Evolutionary conservation across 306 rosid species (phyloP).

Genomic region (Lithocarpus polystachyus): DNA sequence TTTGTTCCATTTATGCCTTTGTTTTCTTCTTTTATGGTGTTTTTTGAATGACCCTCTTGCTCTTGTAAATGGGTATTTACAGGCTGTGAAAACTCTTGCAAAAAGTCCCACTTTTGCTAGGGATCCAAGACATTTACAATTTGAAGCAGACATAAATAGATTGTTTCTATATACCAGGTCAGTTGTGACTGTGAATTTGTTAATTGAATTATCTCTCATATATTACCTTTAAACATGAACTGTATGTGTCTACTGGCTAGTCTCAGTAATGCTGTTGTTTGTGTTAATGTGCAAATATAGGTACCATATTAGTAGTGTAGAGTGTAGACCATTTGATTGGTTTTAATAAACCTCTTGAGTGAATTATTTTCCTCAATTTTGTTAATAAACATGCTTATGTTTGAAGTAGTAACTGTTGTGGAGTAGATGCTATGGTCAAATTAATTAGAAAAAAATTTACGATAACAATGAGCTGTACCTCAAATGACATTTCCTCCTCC

Average conservation of each 20-base stretch:
- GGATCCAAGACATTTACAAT: constrained; percentile 73
- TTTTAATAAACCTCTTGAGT: neutral
- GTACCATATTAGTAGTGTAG: neutral
- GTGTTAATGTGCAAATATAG: neutral
- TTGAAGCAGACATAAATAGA: constrained; percentile 80
- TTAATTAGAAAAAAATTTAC: neutral
- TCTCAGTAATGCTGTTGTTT: neutral
- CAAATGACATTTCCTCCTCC: neutral
- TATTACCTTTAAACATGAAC: neutral
- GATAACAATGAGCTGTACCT: neutral
- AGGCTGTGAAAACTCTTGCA: constrained; percentile 67
- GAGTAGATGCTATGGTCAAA: neutral
- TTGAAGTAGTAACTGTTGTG: neutral
- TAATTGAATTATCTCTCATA: neutral
- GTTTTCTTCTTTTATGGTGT: neutral
- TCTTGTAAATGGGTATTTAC: constrained; percentile 12
- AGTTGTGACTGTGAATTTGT: constrained; percentile 4
- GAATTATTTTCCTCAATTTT: neutral
- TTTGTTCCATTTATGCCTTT: neutral
- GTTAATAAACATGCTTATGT: neutral
- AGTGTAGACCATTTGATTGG: neutral
- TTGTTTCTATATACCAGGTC: constrained; percentile 83
- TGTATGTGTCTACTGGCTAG: neutral
- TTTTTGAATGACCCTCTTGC: no score
- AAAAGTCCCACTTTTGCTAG: constrained; percentile 52